Conservation (phyloP, 331 rosid species). For the Spiraea crenata region DNA sequence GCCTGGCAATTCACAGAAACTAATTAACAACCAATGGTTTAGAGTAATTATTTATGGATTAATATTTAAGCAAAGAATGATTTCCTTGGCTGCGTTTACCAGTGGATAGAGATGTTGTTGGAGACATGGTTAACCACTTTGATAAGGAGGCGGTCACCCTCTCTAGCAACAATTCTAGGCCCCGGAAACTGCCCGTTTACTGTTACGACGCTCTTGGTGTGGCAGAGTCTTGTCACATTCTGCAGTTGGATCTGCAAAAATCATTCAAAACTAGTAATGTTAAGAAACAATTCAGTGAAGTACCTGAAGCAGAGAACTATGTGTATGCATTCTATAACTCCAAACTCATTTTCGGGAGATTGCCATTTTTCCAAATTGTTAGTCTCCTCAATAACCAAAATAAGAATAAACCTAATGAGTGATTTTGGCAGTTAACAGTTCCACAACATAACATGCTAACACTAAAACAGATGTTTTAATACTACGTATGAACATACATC, state of each 20-base stretch:
- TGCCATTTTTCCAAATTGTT: too few relatives aligned
- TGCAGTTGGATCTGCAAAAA: constrained; percentile 24
- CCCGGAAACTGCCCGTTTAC: constrained; percentile 39
- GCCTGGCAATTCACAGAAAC: constrained; percentile 18
- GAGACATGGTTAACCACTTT: constrained; percentile 31
- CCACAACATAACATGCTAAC: neutral
- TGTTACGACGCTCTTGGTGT: constrained; percentile 35
- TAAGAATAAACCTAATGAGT: too few relatives aligned
- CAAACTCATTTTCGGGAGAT: neutral
- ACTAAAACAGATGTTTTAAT: neutral
- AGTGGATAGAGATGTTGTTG: constrained; percentile 35
- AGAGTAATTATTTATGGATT: neutral
- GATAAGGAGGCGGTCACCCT: constrained; percentile 30
- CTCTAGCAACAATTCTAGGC: constrained; percentile 33
- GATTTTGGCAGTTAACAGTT: neutral
- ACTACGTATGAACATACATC: constrained; percentile 16
- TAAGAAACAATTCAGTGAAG: neutral
- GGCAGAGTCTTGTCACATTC: constrained; percentile 33
- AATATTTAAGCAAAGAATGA: neutral
- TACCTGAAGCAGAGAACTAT: neutral
- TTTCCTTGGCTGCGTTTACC: constrained; percentile 8
- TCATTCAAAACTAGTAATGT: neutral
- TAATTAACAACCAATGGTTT: neutral
- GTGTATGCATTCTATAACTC: neutral
- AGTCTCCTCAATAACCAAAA: too few relatives aligned